Evolutionary conservation across 2,329 filamentous ascomycete genomes (phyloP).

Genomic region (Stagonosporopsis vannaccii): DNA sequence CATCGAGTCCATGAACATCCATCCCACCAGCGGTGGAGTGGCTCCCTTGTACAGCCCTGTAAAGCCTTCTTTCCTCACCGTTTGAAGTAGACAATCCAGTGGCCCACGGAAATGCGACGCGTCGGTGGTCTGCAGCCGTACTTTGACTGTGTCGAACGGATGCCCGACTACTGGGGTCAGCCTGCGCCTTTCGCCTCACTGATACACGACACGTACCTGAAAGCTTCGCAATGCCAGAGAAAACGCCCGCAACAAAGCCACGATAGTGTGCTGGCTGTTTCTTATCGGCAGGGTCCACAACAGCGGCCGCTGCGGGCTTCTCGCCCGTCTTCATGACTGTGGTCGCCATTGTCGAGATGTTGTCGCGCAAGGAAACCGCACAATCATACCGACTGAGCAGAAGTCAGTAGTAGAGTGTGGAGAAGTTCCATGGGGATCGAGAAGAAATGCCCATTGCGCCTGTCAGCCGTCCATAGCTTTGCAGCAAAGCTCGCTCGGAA

Average conservation of each 20-base stretch:
- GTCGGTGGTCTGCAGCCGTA: constrained; percentile 88
- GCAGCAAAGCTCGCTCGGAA: constrained; percentile 30
- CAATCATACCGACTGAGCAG: constrained; percentile 33
- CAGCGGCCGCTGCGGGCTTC: constrained; percentile 34
- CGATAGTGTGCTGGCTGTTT: constrained; percentile 71
- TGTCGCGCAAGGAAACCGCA: constrained; percentile 6
- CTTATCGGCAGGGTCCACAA: constrained; percentile 39
- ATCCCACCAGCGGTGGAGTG: constrained; percentile 88
- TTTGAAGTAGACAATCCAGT: constrained; percentile 83
- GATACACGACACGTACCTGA: constrained; percentile 65
- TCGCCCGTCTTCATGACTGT: constrained; percentile 42
- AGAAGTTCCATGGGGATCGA: constrained; percentile 6
- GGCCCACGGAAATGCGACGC: constrained; percentile 82
- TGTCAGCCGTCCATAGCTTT: constrained; percentile 17
- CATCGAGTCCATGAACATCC: constrained; percentile 97
- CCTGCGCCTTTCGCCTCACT: background rate
- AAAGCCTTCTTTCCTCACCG: constrained; percentile 83
- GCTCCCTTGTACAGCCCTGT: constrained; percentile 92
- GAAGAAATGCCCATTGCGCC: constrained; percentile 11
- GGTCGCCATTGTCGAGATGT: constrained; percentile 42
- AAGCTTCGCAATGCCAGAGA: constrained; percentile 91
- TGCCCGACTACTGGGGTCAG: constrained; percentile 60
- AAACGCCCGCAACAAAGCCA: constrained; percentile 97
- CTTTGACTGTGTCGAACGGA: constrained; percentile 95
- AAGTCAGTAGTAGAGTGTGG: constrained; percentile 15